phyloP scores from a whole-genome alignment of 768 basidiomycete species.

The Ramaria sp. region DNA sequence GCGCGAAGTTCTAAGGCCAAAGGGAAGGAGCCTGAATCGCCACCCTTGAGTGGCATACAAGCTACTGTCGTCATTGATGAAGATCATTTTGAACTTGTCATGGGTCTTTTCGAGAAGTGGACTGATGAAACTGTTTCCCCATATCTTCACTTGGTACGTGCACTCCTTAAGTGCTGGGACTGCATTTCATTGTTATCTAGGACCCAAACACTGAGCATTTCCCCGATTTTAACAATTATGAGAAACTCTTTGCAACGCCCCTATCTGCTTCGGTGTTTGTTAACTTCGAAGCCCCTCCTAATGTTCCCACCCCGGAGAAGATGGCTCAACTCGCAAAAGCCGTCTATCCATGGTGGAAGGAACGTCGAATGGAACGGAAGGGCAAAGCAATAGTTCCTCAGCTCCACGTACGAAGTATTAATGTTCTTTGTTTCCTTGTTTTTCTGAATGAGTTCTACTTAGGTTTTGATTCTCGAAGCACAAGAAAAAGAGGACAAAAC shows the following conservation, averaged over 20 bases:
- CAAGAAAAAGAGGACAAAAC: conserved; percentile 86
- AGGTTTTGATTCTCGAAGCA: conserved; percentile 32
- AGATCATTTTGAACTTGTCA: conserved; percentile 90
- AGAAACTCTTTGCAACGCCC: conserved; percentile 50
- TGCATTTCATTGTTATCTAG: not conserved
- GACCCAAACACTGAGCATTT: conserved; percentile 52
- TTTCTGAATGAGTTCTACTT: not conserved
- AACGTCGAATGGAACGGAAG: conserved; percentile 64
- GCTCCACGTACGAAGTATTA: conserved; percentile 67
- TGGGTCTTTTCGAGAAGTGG: conserved; percentile 87
- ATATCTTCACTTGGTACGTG: conserved; percentile 78
- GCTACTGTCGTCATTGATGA: conserved; percentile 47
- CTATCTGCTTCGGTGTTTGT: conserved; percentile 58
- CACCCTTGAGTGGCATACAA: conserved; percentile 16
- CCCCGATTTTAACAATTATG: conserved; percentile 64
- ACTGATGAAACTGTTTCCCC: conserved; percentile 78
- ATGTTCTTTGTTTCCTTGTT: not conserved
- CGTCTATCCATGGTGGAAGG: conserved; percentile 86
- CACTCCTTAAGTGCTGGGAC: not conserved
- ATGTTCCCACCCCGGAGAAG: conserved; percentile 52
- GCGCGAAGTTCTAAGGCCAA: conserved; percentile 63
- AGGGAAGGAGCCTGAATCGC: conserved; percentile 72
- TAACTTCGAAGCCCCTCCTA: conserved; percentile 51
- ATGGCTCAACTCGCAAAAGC: conserved; percentile 60
- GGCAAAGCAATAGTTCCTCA: conserved; percentile 81